A percentile compares a stretch with the other conserved stretches of the same genome.
These are phyloP conservation scores for Helotiales sp. DNA, from an alignment of 2,329 filamentous ascomycete genomes.

Conservation along the genomic window DNA sequence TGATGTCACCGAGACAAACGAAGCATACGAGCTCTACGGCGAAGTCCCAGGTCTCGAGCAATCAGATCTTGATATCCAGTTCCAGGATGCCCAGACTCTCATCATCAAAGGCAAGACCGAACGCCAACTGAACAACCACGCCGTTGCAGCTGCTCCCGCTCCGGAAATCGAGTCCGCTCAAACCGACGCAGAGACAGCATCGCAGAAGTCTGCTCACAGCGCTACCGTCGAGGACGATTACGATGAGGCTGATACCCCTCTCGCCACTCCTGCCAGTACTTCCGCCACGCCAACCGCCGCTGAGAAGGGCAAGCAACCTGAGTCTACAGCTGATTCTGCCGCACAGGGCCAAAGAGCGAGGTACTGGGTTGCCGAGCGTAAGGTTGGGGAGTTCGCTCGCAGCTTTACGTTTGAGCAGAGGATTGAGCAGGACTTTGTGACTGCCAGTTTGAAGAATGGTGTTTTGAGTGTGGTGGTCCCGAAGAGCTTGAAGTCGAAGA, in stretches of 20 bases:
- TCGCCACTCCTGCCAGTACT: constrained; percentile 28
- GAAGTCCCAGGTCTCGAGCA: constrained; percentile 77
- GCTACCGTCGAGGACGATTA: constrained; percentile 38
- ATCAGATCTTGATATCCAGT: constrained; percentile 75
- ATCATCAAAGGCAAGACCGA: constrained; percentile 62
- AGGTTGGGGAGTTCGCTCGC: constrained; percentile 68
- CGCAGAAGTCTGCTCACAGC: constrained; percentile 35
- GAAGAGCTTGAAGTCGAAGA: constrained; percentile 64
- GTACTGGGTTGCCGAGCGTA: constrained; percentile 74
- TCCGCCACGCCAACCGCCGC: constrained; percentile 44
- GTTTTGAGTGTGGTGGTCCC: constrained; percentile 67
- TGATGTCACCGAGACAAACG: constrained; percentile 72
- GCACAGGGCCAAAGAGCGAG: constrained; percentile 52
- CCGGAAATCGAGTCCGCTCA: constrained; percentile 53
- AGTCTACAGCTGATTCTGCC: constrained; percentile 45
- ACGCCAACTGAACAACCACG: constrained; percentile 41
- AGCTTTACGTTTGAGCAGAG: constrained; percentile 69
- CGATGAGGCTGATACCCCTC: constrained; percentile 35
- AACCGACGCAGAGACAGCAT: constrained; percentile 39
- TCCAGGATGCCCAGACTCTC: constrained; percentile 76
- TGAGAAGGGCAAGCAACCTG: constrained; percentile 40
- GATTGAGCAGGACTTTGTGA: constrained; percentile 65
- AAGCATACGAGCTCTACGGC: constrained; percentile 76
- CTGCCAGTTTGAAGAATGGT: constrained; percentile 66
- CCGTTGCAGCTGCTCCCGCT: constrained; percentile 61